phyloP scores from a whole-genome alignment of 352 stramenopile genomes.

The Halophytophthora polymorphica region DNA sequence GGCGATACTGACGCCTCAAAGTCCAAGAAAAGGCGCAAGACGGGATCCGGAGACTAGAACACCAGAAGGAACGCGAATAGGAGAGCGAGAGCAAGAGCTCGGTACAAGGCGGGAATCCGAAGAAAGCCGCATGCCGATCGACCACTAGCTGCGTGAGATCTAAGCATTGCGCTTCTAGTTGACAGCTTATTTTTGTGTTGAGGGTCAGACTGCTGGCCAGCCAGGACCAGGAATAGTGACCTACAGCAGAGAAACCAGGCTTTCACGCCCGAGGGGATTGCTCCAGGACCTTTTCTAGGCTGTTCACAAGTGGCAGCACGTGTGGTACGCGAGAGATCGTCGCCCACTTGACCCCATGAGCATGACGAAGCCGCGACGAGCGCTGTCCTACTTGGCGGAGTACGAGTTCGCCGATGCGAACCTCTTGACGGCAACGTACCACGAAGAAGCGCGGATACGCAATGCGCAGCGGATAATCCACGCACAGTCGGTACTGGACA shows the following conservation, averaged over 20 bases:
- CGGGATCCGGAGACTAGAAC: slow-evolving; percentile 7
- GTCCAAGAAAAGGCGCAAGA: slow-evolving; percentile 20
- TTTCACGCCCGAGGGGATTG: no score
- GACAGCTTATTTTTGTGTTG: no score
- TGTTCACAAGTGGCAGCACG: no score
- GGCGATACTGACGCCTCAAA: slow-evolving; percentile 2
- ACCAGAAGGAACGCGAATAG: neutral
- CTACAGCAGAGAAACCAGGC: no score
- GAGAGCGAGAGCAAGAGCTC: slow-evolving; percentile 6
- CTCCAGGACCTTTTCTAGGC: no score
- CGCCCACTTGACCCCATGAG: no score
- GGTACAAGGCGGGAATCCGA: neutral
- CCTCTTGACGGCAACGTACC: slow-evolving; percentile 45
- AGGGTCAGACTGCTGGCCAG: no score
- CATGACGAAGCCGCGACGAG: slow-evolving; percentile 51
- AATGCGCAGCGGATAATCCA: slow-evolving; percentile 47
- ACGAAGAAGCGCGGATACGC: slow-evolving; percentile 43
- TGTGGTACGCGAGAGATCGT: no score
- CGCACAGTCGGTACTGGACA: slow-evolving; percentile 34
- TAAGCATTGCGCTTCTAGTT: no score
- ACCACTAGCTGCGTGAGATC: no score
- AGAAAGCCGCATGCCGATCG: slow-evolving; percentile 1
- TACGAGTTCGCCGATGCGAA: slow-evolving; percentile 70
- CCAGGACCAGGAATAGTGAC: no score
- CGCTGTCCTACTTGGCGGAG: slow-evolving; percentile 54